Base-by-base conservation (phyloP, 768 basidiomycete genomes). In the Trametes sanguinea region DNA sequence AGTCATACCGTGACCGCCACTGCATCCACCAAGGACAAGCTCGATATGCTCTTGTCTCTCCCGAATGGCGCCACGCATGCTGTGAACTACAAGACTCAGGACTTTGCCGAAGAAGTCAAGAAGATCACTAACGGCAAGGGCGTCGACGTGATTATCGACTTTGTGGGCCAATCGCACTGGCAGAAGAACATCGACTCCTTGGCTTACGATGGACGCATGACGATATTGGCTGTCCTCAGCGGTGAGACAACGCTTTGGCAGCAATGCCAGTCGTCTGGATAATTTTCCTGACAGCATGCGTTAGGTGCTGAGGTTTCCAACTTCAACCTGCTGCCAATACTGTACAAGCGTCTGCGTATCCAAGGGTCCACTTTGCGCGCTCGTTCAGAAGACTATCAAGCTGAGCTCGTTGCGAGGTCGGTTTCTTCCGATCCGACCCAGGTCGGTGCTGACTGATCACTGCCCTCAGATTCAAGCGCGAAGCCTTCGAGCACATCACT, bases 341-440 rank as follows among this genome's bases (percentile, higher is more conserved):
- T 96, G 60, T 86, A 79, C 74, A 98, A 95, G 76, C 86, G 94
- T 16, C 83, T 97, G 53, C 86, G 87, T 29, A 88, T 98, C 53
- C 88, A 94, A 74, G 94, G 95, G 22, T 92, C 92, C 22, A 96
- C 94, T 2, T 77, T 97, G 33, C 86, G 94, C 27, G 85, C 88
- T 33, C 85, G 92, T 47, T 82, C 84, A 29, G 68, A 79, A n/a
- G 77, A 81, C 64, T 97, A 96, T 73, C 94, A 97, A 74, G 80
- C 83, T 3, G 82, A 89, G 22, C 78, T 96, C 52, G 81, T 92
- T 57, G 71, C 74, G 45, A 80, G 79, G 89, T 86, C 52, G 32
- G n/a, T 29, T 2, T 42, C 22, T 2, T 42, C 22, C n/a, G n/a
- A 4, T 54, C 52, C 40, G 44, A 42, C 48, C 2, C 13, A 8